Evolutionary conservation across 805 yeast genomes (phyloP).

Genomic region (Saturnispora quitensis): DNA sequence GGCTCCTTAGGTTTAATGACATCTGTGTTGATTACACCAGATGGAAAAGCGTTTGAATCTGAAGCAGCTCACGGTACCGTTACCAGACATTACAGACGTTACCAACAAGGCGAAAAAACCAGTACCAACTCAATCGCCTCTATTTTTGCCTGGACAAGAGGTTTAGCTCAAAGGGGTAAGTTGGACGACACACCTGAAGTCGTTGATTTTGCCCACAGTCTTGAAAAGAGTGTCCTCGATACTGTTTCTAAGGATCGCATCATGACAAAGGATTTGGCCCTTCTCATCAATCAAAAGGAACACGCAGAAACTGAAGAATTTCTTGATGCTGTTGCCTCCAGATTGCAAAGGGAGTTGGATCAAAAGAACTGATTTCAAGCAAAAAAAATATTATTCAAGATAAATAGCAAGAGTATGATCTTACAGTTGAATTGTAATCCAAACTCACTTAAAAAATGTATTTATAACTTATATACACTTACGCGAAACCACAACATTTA

Average conservation of each 20-base stretch:
- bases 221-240: slow-evolving; percentile 61
- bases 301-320: slow-evolving; percentile 72
- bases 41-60: slow-evolving; percentile 76
- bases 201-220: slow-evolving; percentile 50
- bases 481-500: background rate
- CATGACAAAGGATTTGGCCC: slow-evolving; percentile 78
- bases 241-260: slow-evolving; percentile 67
- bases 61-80: slow-evolving; percentile 89
- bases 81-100: slow-evolving; percentile 77
- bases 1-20: slow-evolving; percentile 83
- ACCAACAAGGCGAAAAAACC: slow-evolving; percentile 74
- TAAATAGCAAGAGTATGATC: background rate
- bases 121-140: slow-evolving; percentile 82
- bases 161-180: slow-evolving; percentile 72
- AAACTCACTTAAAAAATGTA: background rate
- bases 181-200: slow-evolving; percentile 66
- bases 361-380: background rate
- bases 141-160: slow-evolving; percentile 83
- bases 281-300: slow-evolving; percentile 48
- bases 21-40: slow-evolving; percentile 73
- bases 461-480: background rate
- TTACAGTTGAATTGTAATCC: slow-evolving; percentile 1
- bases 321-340: slow-evolving; percentile 62
- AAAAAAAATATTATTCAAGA: background rate
- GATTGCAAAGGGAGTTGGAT: slow-evolving; percentile 20